Percentiles rank a stretch among this genome's conserved stretches.
These are phyloP conservation scores for Cercospora janseana DNA, from an alignment of 2,329 filamentous ascomycete species.

Conservation along the genomic window DNA sequence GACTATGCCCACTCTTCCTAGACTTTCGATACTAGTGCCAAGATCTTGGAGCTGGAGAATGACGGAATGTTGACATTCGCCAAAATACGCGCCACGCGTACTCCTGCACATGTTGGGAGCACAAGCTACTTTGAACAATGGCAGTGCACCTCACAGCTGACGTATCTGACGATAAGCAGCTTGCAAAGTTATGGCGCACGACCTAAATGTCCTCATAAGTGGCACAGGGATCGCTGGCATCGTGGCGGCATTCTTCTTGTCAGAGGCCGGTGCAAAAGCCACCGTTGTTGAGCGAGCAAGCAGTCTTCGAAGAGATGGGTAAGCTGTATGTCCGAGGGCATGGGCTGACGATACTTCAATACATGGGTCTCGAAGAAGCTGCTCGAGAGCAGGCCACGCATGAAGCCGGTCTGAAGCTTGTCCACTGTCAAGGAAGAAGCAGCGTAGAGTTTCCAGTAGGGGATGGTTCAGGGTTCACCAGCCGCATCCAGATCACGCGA, in stretches of 20 bases:
- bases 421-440: conserved; percentile 23
- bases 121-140: background rate
- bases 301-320: conserved; percentile 24
- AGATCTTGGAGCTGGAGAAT: too few relatives aligned
- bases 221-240: conserved; percentile 23
- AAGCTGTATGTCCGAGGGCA: conserved; percentile 34
- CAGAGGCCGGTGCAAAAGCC: conserved; percentile 36
- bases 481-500: conserved; percentile 56
- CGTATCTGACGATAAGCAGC: background rate
- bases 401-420: conserved; percentile 32
- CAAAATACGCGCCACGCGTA: too few relatives aligned
- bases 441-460: conserved; percentile 31
- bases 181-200: background rate
- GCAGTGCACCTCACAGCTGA: background rate
- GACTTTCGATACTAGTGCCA: too few relatives aligned
- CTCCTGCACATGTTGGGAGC: too few relatives aligned
- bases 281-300: conserved; percentile 38
- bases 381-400: conserved; percentile 21
- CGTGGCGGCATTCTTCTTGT: conserved; percentile 39
- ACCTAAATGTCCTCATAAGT: conserved; percentile 1
- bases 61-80: conserved; percentile 1
- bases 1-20: too few relatives aligned
- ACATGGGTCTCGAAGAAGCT: conserved; percentile 31
- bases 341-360: conserved; percentile 28
- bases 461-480: conserved; percentile 39